Evolutionary conservation across 345 rosid species (phyloP), one percentile per base, ranked within the genome.

Genomic region (Populus nigra): DNA sequence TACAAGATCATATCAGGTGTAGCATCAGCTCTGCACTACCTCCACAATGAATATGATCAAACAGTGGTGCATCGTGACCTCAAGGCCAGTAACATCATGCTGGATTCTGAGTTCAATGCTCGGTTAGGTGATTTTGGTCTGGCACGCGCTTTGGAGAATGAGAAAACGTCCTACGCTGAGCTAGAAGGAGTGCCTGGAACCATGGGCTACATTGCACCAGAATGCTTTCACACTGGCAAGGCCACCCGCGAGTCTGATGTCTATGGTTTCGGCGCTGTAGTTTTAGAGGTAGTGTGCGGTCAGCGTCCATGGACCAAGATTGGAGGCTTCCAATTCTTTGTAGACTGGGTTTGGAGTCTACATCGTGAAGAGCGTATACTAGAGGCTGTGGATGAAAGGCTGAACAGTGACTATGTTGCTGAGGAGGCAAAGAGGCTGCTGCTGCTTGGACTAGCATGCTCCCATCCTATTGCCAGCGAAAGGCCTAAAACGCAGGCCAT

Each of bases 41-140:
- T 90, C 65, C 92, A 90, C 59, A 77, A 90, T 8, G 91, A 88
- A 71, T 90, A 84, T 35, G 91, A 89, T 71, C 86, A 89, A 53
- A 89, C 70, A 71, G 94, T 90, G 66, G 86, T 89, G 69, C 92
- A 90, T 72, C 85, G 89, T 3, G 92, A 89, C 87, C 92, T 90
- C 49, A 90, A 90, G 66, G 92, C 90, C 36, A 90, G 92, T 78
- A 90, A 90, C 79, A 78, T 90, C 38, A 72, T 90, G 86, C 81
- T 90, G 27, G 94, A 90, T 75, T 49, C 85, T 13, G 23, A 84
- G 49, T 89, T 88, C 87, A 86, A 89, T 29, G 91, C 92, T 10
- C 87, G 89, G 1, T 84, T 90, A 1, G 92, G 94, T 0, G 92
- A 90, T 76, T 90, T 90, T 15, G 90, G 90, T 3, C 76, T 90